Evolutionary conservation across 176 grass and related monocot species (phyloP), one percentile per base, ranked within the genome.

Genomic region (Chrysopogon serrulatus): DNA sequence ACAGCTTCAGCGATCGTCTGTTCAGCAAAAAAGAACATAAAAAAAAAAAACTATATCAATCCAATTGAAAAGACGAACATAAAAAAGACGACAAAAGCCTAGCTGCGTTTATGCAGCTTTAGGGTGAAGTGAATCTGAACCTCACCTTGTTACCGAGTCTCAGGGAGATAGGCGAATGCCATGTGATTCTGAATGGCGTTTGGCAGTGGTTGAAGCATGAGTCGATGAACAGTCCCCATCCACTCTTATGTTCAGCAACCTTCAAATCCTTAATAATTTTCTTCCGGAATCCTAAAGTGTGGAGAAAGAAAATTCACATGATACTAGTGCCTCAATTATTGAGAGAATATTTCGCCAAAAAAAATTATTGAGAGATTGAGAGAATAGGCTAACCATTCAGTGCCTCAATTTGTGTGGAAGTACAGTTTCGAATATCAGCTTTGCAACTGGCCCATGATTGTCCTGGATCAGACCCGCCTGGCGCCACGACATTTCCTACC

Each of bases 171-270:
- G 37, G 41, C n/a, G 86, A 84, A 40, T 86, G 76, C 91, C 91
- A 96, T 43, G 83, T 68, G 62, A 81, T 76, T 24, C 19, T 48
- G 16, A 30, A 80, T 18, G 64, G 23, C 5, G 84, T 87, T 80
- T 96, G 94, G 83, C 91, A 93, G 85, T 93, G 94, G 15, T 31
- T 67, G 74, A 89, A 96, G 61, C 94, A 96, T 59, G 91, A 96
- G 67, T 93, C 86, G 21, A 97, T 68, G 80, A 97, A 97, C 71
- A 91, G 4, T 1, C 94, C 94, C 86, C 76, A 78, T 21, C 45
- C 23, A n/a, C 35, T 79, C 6, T 82, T 92, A 8, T 81, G 4
- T 62, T 60, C 2, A 74, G 79, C 34, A 42, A 42, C 83, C 65
- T 44, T 79, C 77, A 95, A 14, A 34, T 33, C 76, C 64, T 79